Percentiles rank a stretch among this genome's conserved stretches.
Evolutionary conservation across 768 basidiomycete species (phyloP).

Genomic region (Auricularia sp.): DNA sequence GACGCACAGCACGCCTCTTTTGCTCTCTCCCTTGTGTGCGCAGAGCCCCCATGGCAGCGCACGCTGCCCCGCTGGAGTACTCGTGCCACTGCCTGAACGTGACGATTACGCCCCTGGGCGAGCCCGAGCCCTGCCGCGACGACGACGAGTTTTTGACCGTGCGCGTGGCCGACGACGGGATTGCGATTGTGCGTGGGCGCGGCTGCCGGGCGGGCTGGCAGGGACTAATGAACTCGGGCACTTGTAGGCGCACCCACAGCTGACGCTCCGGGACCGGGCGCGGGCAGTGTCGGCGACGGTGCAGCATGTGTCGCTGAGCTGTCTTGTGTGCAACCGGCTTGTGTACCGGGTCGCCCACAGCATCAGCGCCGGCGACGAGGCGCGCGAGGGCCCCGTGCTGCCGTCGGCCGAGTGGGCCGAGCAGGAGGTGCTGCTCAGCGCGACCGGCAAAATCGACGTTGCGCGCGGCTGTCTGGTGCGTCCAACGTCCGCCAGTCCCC

Average conservation of each 20-base stretch:
- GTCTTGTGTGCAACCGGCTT: conserved; percentile 52
- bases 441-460: conserved; percentile 65
- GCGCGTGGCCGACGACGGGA: conserved; percentile 57
- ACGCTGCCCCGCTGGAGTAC: conserved; percentile 1
- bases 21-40: not conserved
- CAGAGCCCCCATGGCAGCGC: not conserved
- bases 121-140: not conserved
- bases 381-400: conserved; percentile 52
- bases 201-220: too few relatives aligned
- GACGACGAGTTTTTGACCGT: conserved; percentile 37
- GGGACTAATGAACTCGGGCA: too few relatives aligned
- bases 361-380: conserved; percentile 45
- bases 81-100: conserved; percentile 8
- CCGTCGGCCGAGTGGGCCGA: conserved; percentile 73
- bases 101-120: conserved; percentile 1
- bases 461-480: conserved; percentile 47
- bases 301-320: conserved; percentile 56
- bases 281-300: conserved; percentile 12
- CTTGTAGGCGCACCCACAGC: conserved; percentile 50
- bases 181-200: conserved; percentile 44
- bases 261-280: conserved; percentile 54
- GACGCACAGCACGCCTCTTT: not conserved
- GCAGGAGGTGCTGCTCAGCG: conserved; percentile 55
- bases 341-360: conserved; percentile 63
- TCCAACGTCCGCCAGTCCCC: conserved; percentile 11